These are phyloP conservation scores for Diutina mesorugosa DNA, from an alignment of 1,139 yeast genomes.

Conservation along the genomic window DNA sequence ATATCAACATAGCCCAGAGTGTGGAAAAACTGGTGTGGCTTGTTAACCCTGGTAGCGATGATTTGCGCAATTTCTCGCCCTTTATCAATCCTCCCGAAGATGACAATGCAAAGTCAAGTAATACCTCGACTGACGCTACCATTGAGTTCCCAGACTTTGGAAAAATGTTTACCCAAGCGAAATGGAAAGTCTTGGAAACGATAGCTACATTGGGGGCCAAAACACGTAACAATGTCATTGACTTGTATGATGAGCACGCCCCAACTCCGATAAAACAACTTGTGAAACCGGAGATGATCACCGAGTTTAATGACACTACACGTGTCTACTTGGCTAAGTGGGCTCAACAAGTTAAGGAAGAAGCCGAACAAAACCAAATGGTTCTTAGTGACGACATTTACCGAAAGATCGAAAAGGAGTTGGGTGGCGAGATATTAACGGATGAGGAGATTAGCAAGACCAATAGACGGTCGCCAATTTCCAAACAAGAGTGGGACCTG, in stretches of 20 bases:
- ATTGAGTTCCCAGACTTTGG: slow-evolving; percentile 25
- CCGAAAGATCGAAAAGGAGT: slow-evolving; percentile 48
- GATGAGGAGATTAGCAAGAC: slow-evolving; percentile 47
- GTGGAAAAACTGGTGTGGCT: slow-evolving; percentile 62
- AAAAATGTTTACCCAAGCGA: slow-evolving; percentile 49
- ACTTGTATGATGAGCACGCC: slow-evolving; percentile 50
- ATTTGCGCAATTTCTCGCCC: slow-evolving; percentile 69
- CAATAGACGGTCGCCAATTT: slow-evolving; percentile 54
- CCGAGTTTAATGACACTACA: slow-evolving; percentile 89
- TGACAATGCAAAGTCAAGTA: slow-evolving; percentile 7
- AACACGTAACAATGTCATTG: slow-evolving; percentile 47
- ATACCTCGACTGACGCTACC: slow-evolving; percentile 5
- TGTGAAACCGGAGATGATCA: slow-evolving; percentile 68
- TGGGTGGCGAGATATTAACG: slow-evolving; percentile 43
- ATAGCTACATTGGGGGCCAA: slow-evolving; percentile 71
- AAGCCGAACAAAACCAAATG: slow-evolving; percentile 65
- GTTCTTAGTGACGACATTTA: slow-evolving; percentile 35
- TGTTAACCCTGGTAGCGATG: slow-evolving; percentile 71
- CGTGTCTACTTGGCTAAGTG: slow-evolving; percentile 88
- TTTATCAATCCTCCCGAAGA: slow-evolving; percentile 13
- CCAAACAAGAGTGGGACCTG: slow-evolving; percentile 69
- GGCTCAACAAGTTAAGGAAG: slow-evolving; percentile 93
- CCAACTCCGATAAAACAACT: slow-evolving; percentile 49
- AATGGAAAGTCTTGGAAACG: slow-evolving; percentile 78
- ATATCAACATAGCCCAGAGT: slow-evolving; percentile 54